These are phyloP conservation scores for Leccinellum albellum DNA, from an alignment of 768 basidiomycete genomes.

Conservation along the genomic window DNA sequence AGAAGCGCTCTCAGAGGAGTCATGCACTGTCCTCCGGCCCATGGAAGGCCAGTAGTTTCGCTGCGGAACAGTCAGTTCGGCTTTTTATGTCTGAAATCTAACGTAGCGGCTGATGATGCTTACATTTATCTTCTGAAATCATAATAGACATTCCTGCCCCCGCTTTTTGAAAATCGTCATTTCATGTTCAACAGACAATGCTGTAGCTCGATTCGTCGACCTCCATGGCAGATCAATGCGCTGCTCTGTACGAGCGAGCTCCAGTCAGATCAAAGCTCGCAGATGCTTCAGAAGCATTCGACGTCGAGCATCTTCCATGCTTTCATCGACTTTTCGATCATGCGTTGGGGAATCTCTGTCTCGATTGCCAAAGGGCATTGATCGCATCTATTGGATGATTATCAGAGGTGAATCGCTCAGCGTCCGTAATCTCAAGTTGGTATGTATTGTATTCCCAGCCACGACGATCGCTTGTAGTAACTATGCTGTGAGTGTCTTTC, in stretches of 20 bases:
- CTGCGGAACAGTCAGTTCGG: slow-evolving; percentile 26
- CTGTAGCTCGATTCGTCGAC: slow-evolving; percentile 27
- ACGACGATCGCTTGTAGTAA: slow-evolving; percentile 32
- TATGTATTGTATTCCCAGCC: slow-evolving; percentile 20
- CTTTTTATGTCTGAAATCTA: neutral
- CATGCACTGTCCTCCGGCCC: slow-evolving; percentile 26
- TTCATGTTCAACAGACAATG: slow-evolving; percentile 33
- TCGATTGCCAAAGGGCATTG: slow-evolving; percentile 18
- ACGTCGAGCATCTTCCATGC: slow-evolving; percentile 30
- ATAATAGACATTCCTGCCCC: slow-evolving; percentile 28
- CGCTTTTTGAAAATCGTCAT: slow-evolving; percentile 29
- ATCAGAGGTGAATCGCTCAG: slow-evolving; percentile 30
- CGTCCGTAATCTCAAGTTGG: slow-evolving; percentile 24
- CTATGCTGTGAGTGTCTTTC: slow-evolving; percentile 22
- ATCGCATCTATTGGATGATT: slow-evolving; percentile 32
- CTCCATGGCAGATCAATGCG: slow-evolving; percentile 28
- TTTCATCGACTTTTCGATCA: slow-evolving; percentile 27
- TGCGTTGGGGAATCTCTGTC: slow-evolving; percentile 12
- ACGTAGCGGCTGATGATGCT: neutral
- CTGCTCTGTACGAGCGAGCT: slow-evolving; percentile 24
- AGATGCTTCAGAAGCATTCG: slow-evolving; percentile 27
- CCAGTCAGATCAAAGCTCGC: slow-evolving; percentile 18
- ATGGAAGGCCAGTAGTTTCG: slow-evolving; percentile 32
- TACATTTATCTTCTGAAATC: neutral
- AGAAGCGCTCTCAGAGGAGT: slow-evolving; percentile 25